Percentiles rank a stretch among this genome's conserved stretches.
Evolutionary conservation across 2,329 filamentous ascomycete species (phyloP).

Genomic region (Madurella mycetomatis): DNA sequence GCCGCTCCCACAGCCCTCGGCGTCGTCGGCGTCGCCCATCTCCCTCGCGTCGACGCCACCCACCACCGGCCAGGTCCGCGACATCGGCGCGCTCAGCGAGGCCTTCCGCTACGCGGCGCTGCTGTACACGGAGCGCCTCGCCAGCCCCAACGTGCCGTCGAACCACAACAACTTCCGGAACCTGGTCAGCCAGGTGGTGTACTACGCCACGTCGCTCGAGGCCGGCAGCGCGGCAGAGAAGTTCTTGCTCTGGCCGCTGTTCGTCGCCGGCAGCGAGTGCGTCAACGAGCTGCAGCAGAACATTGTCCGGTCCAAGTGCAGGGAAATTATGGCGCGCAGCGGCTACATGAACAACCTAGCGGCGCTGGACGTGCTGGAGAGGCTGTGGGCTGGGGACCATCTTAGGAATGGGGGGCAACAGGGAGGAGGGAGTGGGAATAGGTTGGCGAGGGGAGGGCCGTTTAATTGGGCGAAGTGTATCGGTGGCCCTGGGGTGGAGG

Average conservation of each 20-base stretch:
- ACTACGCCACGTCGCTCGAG: slow-evolving; percentile 76
- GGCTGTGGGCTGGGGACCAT: slow-evolving; percentile 64
- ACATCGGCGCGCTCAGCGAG: slow-evolving; percentile 79
- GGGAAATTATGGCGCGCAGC: slow-evolving; percentile 80
- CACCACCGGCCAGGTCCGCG: slow-evolving; percentile 60
- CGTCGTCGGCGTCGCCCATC: neutral
- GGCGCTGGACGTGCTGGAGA: slow-evolving; percentile 79
- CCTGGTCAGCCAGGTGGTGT: slow-evolving; percentile 75
- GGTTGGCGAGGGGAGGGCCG: slow-evolving; percentile 40
- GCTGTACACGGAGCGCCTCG: slow-evolving; percentile 84
- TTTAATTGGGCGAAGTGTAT: slow-evolving; percentile 58
- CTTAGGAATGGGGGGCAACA: slow-evolving; percentile 30
- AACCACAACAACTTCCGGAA: slow-evolving; percentile 75
- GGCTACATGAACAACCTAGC: slow-evolving; percentile 93
- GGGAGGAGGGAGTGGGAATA: slow-evolving; percentile 17
- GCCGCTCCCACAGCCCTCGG: slow-evolving; percentile 5
- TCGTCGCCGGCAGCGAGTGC: slow-evolving; percentile 85
- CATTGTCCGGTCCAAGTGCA: slow-evolving; percentile 73
- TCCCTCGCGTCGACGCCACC: slow-evolving; percentile 30
- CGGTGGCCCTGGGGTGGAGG: slow-evolving; percentile 51
- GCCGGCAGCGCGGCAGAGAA: slow-evolving; percentile 71
- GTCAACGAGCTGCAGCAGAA: slow-evolving; percentile 74
- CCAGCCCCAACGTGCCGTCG: slow-evolving; percentile 68
- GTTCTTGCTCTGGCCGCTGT: slow-evolving; percentile 89
- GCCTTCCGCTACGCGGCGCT: slow-evolving; percentile 86